Evolutionary conservation across 306 rosid genomes (phyloP).

Genomic region (Quillaja saponaria): DNA sequence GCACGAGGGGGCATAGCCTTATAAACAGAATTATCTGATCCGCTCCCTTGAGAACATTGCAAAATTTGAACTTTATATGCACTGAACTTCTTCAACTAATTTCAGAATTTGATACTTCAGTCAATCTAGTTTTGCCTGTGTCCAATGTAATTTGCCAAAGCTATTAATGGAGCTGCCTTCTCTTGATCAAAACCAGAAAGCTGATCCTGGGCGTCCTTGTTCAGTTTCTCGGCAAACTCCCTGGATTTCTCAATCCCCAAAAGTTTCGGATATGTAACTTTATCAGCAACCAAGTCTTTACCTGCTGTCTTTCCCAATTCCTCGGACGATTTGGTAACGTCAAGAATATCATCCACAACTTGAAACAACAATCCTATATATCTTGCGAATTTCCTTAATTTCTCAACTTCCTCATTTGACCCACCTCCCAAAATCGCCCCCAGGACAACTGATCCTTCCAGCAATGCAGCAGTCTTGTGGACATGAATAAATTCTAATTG

Average conservation of each 20-base stretch:
- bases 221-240: conserved; percentile 60
- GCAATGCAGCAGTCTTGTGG: conserved; percentile 69
- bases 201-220: conserved; percentile 50
- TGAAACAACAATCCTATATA: conserved; percentile 69
- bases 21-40: neutral
- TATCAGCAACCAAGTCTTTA: conserved; percentile 74
- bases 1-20: neutral
- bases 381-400: conserved; percentile 58
- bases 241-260: conserved; percentile 63
- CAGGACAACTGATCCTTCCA: conserved; percentile 62
- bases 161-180: conserved; percentile 63
- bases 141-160: conserved; percentile 68
- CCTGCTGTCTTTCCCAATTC: conserved; percentile 88
- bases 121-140: conserved; percentile 50
- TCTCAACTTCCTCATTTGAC: conserved; percentile 47
- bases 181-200: conserved; percentile 49
- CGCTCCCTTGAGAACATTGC: neutral
- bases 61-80: neutral
- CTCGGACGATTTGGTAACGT: conserved; percentile 67
- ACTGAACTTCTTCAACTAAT: neutral
- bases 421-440: conserved; percentile 78
- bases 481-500: conserved; percentile 63
- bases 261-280: conserved; percentile 72
- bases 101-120: neutral
- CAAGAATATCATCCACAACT: conserved; percentile 85